Conservation (phyloP, 305 asterid genomes). For the Stenogyne calaminthoides region DNA sequence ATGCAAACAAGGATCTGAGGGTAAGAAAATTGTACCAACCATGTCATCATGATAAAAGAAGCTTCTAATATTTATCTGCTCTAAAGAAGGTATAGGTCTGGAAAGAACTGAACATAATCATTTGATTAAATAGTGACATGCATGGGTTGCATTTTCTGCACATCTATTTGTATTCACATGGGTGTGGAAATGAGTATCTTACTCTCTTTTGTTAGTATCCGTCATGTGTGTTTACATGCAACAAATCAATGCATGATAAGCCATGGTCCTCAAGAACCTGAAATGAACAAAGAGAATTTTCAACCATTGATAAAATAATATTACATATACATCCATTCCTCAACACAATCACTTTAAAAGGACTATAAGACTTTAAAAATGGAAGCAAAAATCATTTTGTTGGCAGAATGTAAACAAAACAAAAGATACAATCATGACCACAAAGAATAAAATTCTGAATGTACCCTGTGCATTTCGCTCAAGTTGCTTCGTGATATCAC, state of each 20-base stretch:
- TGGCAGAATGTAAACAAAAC: conserved; percentile 4
- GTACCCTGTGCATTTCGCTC: conserved; percentile 87
- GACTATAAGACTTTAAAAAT: not conserved
- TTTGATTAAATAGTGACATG: not conserved
- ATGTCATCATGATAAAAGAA: conserved; percentile 7
- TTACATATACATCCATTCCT: not conserved
- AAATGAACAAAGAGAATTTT: conserved; percentile 35
- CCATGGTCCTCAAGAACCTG: conserved; percentile 94
- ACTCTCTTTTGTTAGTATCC: conserved; percentile 85
- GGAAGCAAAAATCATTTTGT: not conserved
- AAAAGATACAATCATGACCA: conserved; percentile 19
- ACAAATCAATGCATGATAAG: conserved; percentile 75
- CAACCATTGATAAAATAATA: not conserved
- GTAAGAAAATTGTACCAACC: not conserved
- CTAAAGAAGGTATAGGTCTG: conserved; percentile 2
- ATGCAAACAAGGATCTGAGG: too few relatives aligned
- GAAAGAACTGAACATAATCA: conserved; percentile 13
- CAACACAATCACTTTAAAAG: not conserved
- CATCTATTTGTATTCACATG: conserved; percentile 7
- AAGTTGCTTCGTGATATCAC: conserved; percentile 89
- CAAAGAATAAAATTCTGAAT: conserved; percentile 19
- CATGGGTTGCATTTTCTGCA: not conserved
- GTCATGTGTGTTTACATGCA: conserved; percentile 74
- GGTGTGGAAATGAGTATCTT: conserved; percentile 39
- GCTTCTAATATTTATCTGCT: conserved; percentile 7